These are phyloP conservation scores for Penicillium sp. DNA, from an alignment of 2,329 filamentous ascomycete species.

Conservation along the genomic window DNA sequence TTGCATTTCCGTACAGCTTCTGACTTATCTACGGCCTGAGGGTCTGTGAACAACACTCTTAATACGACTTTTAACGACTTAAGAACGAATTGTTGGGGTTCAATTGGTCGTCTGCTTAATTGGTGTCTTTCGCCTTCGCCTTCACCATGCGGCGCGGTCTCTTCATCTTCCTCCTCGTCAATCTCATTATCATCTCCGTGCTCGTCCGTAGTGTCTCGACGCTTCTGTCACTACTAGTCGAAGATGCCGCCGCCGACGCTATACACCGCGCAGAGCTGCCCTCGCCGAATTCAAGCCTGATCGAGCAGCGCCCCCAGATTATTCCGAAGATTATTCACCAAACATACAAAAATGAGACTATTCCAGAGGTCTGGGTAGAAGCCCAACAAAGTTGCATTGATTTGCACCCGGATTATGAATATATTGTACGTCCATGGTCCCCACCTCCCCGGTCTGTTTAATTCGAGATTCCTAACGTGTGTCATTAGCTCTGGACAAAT, in stretches of 20 bases:
- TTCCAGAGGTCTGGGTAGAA: slow-evolving; percentile 57
- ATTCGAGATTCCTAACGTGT: slow-evolving; percentile 14
- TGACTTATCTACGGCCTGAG: neutral
- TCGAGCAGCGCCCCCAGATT: slow-evolving; percentile 50
- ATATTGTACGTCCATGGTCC: slow-evolving; percentile 48
- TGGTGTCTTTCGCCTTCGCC: neutral
- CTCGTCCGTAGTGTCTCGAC: slow-evolving; percentile 62
- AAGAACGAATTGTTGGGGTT: neutral
- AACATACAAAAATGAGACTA: slow-evolving; percentile 62
- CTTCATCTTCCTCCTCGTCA: slow-evolving; percentile 56
- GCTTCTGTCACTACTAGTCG: slow-evolving; percentile 59
- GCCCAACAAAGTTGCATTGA: slow-evolving; percentile 60
- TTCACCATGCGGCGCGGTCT: slow-evolving; percentile 52
- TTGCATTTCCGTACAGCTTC: neutral
- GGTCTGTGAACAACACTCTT: neutral
- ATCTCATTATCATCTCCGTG: slow-evolving; percentile 54
- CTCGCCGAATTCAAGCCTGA: slow-evolving; percentile 53
- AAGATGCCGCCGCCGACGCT: slow-evolving; percentile 58
- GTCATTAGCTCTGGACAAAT: slow-evolving; percentile 63
- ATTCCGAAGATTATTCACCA: slow-evolving; percentile 73
- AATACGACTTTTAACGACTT: slow-evolving; percentile 2
- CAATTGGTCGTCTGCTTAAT: neutral
- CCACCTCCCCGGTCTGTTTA: neutral
- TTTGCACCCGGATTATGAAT: slow-evolving; percentile 62
- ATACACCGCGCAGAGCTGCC: slow-evolving; percentile 60